A percentile compares a stretch with the other conserved stretches of the same genome.
These are phyloP conservation scores for Whalleya microplaca DNA, from an alignment of 2,329 filamentous ascomycete genomes.

Conservation along the genomic window DNA sequence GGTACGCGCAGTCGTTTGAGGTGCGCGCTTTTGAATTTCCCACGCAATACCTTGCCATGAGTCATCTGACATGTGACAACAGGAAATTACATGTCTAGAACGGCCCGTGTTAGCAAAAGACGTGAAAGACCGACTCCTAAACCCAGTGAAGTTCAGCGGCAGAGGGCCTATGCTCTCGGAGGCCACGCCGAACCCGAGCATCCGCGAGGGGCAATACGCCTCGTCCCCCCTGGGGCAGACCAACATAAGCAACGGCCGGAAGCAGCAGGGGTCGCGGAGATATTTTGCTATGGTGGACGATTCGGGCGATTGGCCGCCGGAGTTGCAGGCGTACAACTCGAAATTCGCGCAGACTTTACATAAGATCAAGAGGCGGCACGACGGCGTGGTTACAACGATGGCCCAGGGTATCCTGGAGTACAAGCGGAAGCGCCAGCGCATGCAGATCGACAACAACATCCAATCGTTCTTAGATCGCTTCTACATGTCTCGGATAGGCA, in stretches of 20 bases:
- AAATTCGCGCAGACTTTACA: constrained; percentile 87
- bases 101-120: constrained; percentile 77
- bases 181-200: constrained; percentile 87
- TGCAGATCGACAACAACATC: constrained; percentile 98
- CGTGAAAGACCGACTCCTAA: constrained; percentile 77
- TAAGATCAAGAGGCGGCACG: constrained; percentile 93
- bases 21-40: constrained; percentile 58
- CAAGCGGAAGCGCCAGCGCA: constrained; percentile 92
- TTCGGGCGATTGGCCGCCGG: constrained; percentile 85
- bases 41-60: constrained; percentile 28
- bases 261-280: constrained; percentile 63
- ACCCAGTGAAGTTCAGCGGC: constrained; percentile 59
- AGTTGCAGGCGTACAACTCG: constrained; percentile 92
- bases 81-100: constrained; percentile 91
- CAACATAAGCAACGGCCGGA: constrained; percentile 49
- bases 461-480: constrained; percentile 98
- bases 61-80: constrained; percentile 38
- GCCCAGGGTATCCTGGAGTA: constrained; percentile 98
- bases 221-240: constrained; percentile 56
- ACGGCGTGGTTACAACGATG: constrained; percentile 96
- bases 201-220: constrained; percentile 80
- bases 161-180: constrained; percentile 73
- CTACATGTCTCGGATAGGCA: constrained; percentile 99
- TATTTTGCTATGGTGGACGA: constrained; percentile 96
- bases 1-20: constrained; percentile 99